These are phyloP conservation scores for Fragaria vesca DNA, from an alignment of 306 rosid species.

Conservation along the genomic window DNA sequence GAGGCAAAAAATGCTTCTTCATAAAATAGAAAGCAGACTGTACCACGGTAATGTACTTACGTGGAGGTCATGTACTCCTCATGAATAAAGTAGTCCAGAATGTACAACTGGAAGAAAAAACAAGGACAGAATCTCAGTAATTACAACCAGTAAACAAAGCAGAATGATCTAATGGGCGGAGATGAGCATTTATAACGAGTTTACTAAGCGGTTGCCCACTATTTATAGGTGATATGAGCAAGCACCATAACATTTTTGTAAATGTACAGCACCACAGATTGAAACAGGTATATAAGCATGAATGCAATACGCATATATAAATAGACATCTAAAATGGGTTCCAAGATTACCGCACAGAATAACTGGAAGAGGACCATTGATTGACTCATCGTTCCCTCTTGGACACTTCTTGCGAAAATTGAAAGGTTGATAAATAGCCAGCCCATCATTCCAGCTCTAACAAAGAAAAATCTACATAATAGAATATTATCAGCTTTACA, in stretches of 20 bases:
- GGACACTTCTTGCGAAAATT: constrained; percentile 63
- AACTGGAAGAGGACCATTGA: constrained; percentile 90
- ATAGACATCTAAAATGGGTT: not conserved
- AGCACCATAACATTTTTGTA: not conserved
- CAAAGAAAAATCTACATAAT: constrained; percentile 84
- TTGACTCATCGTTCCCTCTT: constrained; percentile 54
- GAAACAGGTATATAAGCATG: not conserved
- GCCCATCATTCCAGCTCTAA: constrained; percentile 99
- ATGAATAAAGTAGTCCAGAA: constrained; percentile 81
- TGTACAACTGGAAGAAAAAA: constrained; percentile 61
- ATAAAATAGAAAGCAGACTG: not conserved
- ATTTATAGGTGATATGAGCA: not conserved
- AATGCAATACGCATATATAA: not conserved
- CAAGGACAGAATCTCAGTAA: constrained; percentile 14
- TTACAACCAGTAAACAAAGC: not conserved
- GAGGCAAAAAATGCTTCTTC: not conserved
- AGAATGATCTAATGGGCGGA: constrained; percentile 11
- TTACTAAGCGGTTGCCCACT: not conserved
- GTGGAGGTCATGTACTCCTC: constrained; percentile 99
- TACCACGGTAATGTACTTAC: constrained; percentile 48
- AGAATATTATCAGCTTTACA: constrained; percentile 14
- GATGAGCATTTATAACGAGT: not conserved
- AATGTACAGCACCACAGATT: not conserved
- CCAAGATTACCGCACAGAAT: constrained; percentile 66
- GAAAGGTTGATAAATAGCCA: constrained; percentile 90